Base-by-base conservation (phyloP, 1,284 basidiomycete genomes). In the Sporisorium graminicola region DNA sequence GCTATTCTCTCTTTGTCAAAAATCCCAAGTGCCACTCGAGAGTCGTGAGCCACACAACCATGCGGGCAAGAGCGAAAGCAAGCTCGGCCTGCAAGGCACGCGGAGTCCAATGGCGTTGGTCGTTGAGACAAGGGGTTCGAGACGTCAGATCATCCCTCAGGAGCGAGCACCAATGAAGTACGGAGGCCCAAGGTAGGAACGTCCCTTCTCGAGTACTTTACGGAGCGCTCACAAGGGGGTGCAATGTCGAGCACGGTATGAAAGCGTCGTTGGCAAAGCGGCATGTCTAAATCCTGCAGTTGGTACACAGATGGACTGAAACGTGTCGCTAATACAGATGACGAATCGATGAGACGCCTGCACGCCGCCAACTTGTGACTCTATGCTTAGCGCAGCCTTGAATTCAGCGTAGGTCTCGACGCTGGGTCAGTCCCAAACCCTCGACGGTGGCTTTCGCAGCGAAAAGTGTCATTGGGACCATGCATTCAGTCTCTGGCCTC, bases 331-430 rank as follows among this genome's bases (percentile, higher is more conserved):
- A 47, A 12, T 54, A 55, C 53, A 43, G 40, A 31, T 55, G 53
- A 40, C 53, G 53, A 55, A 37, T 43, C 53, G 53, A 27, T 55
- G 53, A 55, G 20, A 55, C 53, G 43, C 46, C 26, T 47, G n/a
- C 18, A n/a, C 33, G 13, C 7, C 3, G 5, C 9, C 3, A 35
- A 12, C 13, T 35, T 35, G 33, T n/a, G n/a, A n/a, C n/a, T n/a
- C n/a, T n/a, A 14, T 12, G 7, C 13, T 35, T 35, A 3, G 9
- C 9, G 13, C 3, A 35, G 12, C 12, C 5, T 49, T n/a, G 0
- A 29, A 49, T 29, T 9, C 27, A 29, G 6, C 27, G 7, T 16
- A 16, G 13, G 24, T 6, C 3, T 12, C 7, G 12, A 35, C 12
- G 33, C 31, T 31, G 31, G 31, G 31, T 31, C 31, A 10, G 51